phyloP scores from a whole-genome alignment of 495 filamentous ascomycete genomes.

The Neurospora discreta region DNA sequence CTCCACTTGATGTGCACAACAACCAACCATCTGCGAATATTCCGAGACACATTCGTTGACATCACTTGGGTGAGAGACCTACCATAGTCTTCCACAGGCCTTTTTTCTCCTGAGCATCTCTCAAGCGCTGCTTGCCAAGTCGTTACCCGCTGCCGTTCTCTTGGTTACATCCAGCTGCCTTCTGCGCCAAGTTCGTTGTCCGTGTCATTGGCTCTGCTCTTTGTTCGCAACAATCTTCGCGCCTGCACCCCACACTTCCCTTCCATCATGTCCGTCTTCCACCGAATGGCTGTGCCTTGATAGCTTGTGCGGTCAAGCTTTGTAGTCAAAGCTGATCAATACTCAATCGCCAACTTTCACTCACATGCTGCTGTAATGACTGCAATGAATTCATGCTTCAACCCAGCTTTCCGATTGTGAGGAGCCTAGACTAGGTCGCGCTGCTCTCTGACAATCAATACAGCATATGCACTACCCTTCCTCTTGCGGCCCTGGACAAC shows the following conservation, averaged over 20 bases:
- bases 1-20: not conserved
- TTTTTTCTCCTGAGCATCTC: not conserved
- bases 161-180: not conserved
- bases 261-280: not conserved
- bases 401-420: not conserved
- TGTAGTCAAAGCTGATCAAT: not conserved
- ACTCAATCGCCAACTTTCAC: not conserved
- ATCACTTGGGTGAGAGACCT: no score
- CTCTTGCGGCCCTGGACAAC: not conserved
- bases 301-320: not conserved
- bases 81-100: not conserved
- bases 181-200: not conserved
- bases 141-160: not conserved
- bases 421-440: not conserved
- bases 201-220: conserved; percentile 1
- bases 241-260: not conserved
- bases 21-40: not conserved
- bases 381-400: not conserved
- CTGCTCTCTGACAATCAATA: not conserved
- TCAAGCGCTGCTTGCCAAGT: not conserved
- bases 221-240: not conserved
- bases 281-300: no score
- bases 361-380: not conserved
- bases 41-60: not conserved
- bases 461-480: not conserved